Conservation (phyloP, 805 yeast species). For the Millerozyma acaciae region DNA sequence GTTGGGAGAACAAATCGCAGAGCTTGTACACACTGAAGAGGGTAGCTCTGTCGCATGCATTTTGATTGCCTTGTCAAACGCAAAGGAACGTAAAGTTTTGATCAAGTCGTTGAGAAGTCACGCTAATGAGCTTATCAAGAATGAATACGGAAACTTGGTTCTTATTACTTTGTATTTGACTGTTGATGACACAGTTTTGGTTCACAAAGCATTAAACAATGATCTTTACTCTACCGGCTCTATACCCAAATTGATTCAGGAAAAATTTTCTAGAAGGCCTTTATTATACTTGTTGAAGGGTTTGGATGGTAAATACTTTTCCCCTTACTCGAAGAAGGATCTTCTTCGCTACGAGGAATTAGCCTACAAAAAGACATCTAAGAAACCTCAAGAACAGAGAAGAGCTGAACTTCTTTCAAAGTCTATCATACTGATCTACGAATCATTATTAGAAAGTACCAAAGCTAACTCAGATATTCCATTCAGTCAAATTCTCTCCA, state of each 20-base stretch:
- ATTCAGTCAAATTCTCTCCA: slow-evolving; percentile 49
- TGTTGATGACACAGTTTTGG: slow-evolving; percentile 89
- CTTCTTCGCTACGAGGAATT: slow-evolving; percentile 57
- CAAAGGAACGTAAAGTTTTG: slow-evolving; percentile 85
- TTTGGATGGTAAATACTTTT: slow-evolving; percentile 75
- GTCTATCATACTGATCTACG: slow-evolving; percentile 64
- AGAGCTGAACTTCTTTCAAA: slow-evolving; percentile 61
- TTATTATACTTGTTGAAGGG: slow-evolving; percentile 77
- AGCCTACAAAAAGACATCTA: slow-evolving; percentile 62
- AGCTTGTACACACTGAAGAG: slow-evolving; percentile 90
- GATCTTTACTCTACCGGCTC: slow-evolving; percentile 49
- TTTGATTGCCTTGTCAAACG: slow-evolving; percentile 75
- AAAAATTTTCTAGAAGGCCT: slow-evolving; percentile 86
- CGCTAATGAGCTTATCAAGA: slow-evolving; percentile 68
- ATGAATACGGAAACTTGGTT: slow-evolving; percentile 83
- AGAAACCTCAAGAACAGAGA: slow-evolving; percentile 78
- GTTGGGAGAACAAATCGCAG: slow-evolving; percentile 84
- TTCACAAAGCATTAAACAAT: slow-evolving; percentile 64
- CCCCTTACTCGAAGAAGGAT: slow-evolving; percentile 61
- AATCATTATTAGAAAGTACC: slow-evolving; percentile 38
- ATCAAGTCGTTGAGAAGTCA: slow-evolving; percentile 72
- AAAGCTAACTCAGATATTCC: slow-evolving; percentile 32
- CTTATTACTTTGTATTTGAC: slow-evolving; percentile 75
- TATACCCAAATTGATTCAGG: slow-evolving; percentile 53
- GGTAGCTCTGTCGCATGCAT: slow-evolving; percentile 90